phyloP scores from a whole-genome alignment of 2,329 filamentous ascomycete genomes.

The Xylaria sp. region DNA sequence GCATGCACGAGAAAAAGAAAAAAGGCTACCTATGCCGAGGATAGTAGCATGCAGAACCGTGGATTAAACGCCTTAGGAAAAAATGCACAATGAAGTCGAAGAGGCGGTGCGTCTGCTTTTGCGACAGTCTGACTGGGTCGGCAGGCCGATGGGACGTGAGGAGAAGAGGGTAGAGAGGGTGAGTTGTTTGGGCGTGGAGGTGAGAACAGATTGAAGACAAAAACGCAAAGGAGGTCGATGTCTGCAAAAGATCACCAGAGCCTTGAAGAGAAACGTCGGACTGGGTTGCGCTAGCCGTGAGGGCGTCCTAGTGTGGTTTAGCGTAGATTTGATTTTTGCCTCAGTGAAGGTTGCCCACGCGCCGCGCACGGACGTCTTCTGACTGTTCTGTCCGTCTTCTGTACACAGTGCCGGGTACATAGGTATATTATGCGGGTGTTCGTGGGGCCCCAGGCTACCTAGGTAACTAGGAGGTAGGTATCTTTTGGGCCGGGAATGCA shows the following conservation, averaged over 20 bases:
- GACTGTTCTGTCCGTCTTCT: no score
- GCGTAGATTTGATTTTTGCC: conserved; percentile 25
- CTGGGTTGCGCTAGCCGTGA: conserved; percentile 21
- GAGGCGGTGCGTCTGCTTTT: conserved; percentile 1
- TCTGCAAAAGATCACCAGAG: conserved; percentile 21
- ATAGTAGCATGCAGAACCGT: conserved; percentile 16
- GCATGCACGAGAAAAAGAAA: conserved; percentile 24
- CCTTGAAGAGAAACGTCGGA: conserved; percentile 25
- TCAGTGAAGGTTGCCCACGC: conserved; percentile 8
- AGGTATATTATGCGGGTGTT: no score
- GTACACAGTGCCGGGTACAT: conserved; percentile 1
- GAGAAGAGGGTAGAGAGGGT: conserved; percentile 7
- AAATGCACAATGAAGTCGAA: conserved; percentile 8
- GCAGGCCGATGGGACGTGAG: conserved; percentile 3
- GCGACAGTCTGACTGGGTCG: conserved; percentile 12
- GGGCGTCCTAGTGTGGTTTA: conserved; percentile 11
- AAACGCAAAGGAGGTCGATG: conserved; percentile 35
- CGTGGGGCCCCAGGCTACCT: no score
- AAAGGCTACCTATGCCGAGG: conserved; percentile 17
- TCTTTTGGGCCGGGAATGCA: no score
- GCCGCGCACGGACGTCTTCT: not conserved
- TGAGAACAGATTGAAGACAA: conserved; percentile 17
- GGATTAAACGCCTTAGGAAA: conserved; percentile 11
- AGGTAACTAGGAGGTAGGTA: no score
- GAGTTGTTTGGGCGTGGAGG: conserved; percentile 13